Conservation (phyloP, 805 yeast species). For the fission yeast (Schizosaccharomyces pombe) region ASM294v3 CU329670.1:4809001-4809500, state of each 20-base stretch:
- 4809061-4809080: slow-evolving; percentile 18
- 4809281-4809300: slow-evolving; percentile 74
- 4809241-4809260: slow-evolving; percentile 94
- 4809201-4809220: slow-evolving; percentile 66
- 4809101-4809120: slow-evolving; percentile 22
- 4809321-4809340: slow-evolving; percentile 50
- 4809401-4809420: slow-evolving; percentile 40
- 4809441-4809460: slow-evolving; percentile 35
- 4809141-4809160: slow-evolving; percentile 88
- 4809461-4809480: slow-evolving; percentile 18
- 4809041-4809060: slow-evolving; percentile 14
- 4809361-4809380: slow-evolving; percentile 72
- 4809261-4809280: slow-evolving; percentile 42
- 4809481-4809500: slow-evolving; percentile 43
- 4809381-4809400: slow-evolving; percentile 58
- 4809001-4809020: slow-evolving; percentile 18
- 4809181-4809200: slow-evolving; percentile 76
- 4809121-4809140: slow-evolving; percentile 75
- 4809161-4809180: slow-evolving; percentile 64
- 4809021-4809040: slow-evolving; percentile 1
- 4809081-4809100: slow-evolving; percentile 10
- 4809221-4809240: slow-evolving; percentile 81
- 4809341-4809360: slow-evolving; percentile 71
- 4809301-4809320: slow-evolving; percentile 42
- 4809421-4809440: slow-evolving; percentile 28